Conservation (phyloP, 2,329 filamentous ascomycete genomes). For the Penicillium sp. region DNA sequence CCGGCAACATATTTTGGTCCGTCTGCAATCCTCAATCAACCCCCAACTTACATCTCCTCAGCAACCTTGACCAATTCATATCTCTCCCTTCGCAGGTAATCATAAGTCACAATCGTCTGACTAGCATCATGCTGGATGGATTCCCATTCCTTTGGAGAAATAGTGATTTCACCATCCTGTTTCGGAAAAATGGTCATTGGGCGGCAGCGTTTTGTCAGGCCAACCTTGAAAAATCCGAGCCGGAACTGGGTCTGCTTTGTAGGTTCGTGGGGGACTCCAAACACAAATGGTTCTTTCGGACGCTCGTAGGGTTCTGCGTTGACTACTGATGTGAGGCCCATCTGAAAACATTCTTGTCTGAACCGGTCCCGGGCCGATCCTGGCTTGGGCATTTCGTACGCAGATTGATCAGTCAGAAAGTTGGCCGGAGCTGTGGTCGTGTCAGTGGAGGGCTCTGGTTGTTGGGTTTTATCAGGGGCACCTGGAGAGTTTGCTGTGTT, state of each 20-base stretch:
- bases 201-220: conserved; percentile 16
- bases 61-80: neutral
- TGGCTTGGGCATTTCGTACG: neutral
- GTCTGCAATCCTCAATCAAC: no score
- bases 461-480: neutral
- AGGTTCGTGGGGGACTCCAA: neutral
- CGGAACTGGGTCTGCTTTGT: conserved; percentile 12
- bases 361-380: neutral
- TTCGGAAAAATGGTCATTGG: conserved; percentile 19
- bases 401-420: neutral
- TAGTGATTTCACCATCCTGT: conserved; percentile 17
- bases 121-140: conserved; percentile 2
- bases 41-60: neutral
- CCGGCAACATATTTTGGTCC: neutral
- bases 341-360: neutral
- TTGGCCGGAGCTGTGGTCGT: neutral
- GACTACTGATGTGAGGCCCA: neutral
- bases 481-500: neutral
- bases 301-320: neutral
- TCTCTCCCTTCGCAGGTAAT: neutral
- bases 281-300: neutral
- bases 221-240: conserved; percentile 13
- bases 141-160: conserved; percentile 13
- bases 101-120: neutral
- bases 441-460: neutral